phyloP scores from a whole-genome alignment of 306 rosid genomes.

The Medicago lupulina region DNA sequence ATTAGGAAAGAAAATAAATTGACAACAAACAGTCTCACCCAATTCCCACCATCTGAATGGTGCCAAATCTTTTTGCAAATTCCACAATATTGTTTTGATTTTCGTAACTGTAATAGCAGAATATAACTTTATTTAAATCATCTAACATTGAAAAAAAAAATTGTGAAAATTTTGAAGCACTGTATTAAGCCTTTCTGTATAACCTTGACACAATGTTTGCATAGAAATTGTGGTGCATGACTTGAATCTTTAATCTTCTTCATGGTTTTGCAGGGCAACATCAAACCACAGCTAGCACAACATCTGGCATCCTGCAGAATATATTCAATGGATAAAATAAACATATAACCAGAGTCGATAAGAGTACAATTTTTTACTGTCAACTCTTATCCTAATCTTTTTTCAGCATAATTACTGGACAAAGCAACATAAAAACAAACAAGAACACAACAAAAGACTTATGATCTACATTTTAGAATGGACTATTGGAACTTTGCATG shows the following conservation, averaged over 20 bases:
- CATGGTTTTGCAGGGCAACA: slow-evolving; percentile 60
- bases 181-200: slow-evolving; percentile 25
- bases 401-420: slow-evolving; percentile 16
- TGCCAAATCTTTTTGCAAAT: slow-evolving; percentile 95
- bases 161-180: slow-evolving; percentile 20
- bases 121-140: slow-evolving; percentile 32
- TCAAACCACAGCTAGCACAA: slow-evolving; percentile 81
- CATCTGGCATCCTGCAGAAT: slow-evolving; percentile 69
- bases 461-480: slow-evolving; percentile 9
- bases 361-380: slow-evolving; percentile 1
- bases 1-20: slow-evolving; percentile 23
- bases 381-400: slow-evolving; percentile 42
- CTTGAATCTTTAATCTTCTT: slow-evolving; percentile 65
- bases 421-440: slow-evolving; percentile 34
- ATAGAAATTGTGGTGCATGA: slow-evolving; percentile 56
- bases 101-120: slow-evolving; percentile 61
- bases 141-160: slow-evolving; percentile 19
- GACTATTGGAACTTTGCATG: slow-evolving; percentile 6
- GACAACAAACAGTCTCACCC: slow-evolving; percentile 73
- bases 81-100: slow-evolving; percentile 96
- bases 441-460: slow-evolving; percentile 46
- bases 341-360: slow-evolving; percentile 32
- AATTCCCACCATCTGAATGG: slow-evolving; percentile 91
- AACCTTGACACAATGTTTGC: slow-evolving; percentile 91
- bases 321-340: slow-evolving; percentile 40